phyloP scores from a whole-genome alignment of 768 basidiomycete species.

The Sistotremastrum niveocremeum region DNA sequence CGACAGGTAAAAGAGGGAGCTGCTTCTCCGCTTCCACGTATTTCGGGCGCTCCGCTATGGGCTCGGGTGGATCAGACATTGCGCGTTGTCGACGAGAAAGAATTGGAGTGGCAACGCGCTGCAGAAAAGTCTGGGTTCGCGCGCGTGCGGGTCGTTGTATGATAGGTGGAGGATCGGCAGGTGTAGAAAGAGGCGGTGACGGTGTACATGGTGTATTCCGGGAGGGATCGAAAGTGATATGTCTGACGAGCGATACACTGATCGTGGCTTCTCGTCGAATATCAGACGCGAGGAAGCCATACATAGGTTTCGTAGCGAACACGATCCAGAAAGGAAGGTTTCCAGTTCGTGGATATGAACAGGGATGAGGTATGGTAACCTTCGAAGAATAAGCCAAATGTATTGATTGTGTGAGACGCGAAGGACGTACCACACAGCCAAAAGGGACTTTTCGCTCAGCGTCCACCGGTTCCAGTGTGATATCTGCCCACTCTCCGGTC shows the following conservation, averaged over 20 bases:
- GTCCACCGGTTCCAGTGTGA: conserved; percentile 31
- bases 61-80: neutral
- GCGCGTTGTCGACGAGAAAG: conserved; percentile 4
- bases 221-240: conserved; percentile 38
- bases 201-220: neutral
- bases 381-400: conserved; percentile 14
- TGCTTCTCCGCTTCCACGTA: conserved; percentile 10
- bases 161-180: neutral
- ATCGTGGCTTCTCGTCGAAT: conserved; percentile 62
- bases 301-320: conserved; percentile 51
- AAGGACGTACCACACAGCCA: conserved; percentile 47
- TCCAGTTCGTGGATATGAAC: conserved; percentile 45
- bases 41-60: neutral
- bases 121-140: conserved; percentile 13
- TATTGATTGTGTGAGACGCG: neutral
- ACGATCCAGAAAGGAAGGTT: conserved; percentile 64
- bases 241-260: conserved; percentile 49
- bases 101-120: conserved; percentile 17
- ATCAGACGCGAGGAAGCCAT: conserved; percentile 40
- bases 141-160: neutral
- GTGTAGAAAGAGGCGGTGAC: neutral
- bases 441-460: conserved; percentile 51
- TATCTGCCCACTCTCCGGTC: conserved; percentile 51
- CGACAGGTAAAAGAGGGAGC: conserved; percentile 13
- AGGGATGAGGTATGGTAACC: conserved; percentile 52